phyloP scores from a whole-genome alignment of 2,329 filamentous ascomycete species.

The Uncinocarpus reesii region DNA sequence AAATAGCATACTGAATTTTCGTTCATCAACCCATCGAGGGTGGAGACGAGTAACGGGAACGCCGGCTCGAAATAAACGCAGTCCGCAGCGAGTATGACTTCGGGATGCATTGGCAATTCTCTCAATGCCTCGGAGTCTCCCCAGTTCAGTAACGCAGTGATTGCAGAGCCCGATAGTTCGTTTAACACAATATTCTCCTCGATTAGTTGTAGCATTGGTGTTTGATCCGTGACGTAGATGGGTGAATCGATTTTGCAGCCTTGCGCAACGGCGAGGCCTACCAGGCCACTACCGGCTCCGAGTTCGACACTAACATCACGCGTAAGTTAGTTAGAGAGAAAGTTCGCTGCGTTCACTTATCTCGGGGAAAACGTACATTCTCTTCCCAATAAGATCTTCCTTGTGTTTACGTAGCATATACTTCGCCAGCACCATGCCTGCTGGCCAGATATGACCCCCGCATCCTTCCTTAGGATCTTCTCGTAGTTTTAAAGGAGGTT shows the following conservation, averaged over 20 bases:
- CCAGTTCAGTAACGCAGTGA: conserved; percentile 72
- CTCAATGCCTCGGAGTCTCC: conserved; percentile 35
- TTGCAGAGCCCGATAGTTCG: conserved; percentile 51
- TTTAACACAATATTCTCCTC: conserved; percentile 79
- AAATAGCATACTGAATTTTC: conserved; percentile 63
- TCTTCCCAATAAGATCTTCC: conserved; percentile 52
- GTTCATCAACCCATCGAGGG: conserved; percentile 62
- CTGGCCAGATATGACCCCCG: conserved; percentile 89
- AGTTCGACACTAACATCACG: conserved; percentile 61
- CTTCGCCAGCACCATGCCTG: conserved; percentile 75
- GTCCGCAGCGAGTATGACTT: conserved; percentile 85
- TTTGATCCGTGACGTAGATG: conserved; percentile 78
- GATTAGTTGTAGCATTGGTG: conserved; percentile 78
- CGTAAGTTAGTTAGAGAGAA: neutral
- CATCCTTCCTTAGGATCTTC: conserved; percentile 83
- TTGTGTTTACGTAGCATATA: conserved; percentile 71
- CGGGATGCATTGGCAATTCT: conserved; percentile 46
- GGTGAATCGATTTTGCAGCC: conserved; percentile 45
- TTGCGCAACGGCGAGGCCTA: conserved; percentile 54
- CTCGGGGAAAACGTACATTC: conserved; percentile 48
- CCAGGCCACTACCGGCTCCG: conserved; percentile 81
- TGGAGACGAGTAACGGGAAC: conserved; percentile 75
- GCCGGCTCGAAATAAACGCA: conserved; percentile 97
- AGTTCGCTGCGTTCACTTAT: neutral
- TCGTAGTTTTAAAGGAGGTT: conserved; percentile 60